Evolutionary conservation across 768 basidiomycete species (phyloP), one percentile per base, ranked within the genome.

Genomic region (Lactifluus rugatus): DNA sequence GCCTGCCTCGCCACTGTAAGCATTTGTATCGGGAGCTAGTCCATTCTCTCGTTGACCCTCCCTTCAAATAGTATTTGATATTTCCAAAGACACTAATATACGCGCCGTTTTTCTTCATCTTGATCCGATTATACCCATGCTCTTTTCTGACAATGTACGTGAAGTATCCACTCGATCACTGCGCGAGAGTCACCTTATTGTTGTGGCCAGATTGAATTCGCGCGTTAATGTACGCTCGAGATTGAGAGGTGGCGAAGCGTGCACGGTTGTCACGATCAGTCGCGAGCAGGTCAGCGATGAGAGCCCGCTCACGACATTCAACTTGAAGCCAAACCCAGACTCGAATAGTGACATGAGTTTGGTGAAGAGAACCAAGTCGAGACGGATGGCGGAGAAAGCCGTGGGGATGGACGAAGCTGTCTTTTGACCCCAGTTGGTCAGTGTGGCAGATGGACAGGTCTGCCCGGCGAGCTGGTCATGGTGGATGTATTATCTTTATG

Each of bases 111-210:
- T 57, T 57, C 44, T 57, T 57, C 19, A 37, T 57, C 26, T 50
- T 57, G 25, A 42, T 57, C 16, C 49, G 56, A 17, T 37, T 57
- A 19, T 57, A 57, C 8, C 39, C 44, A 23, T 57, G 56, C n/a
- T 57, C 56, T 9, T 57, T 57, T 34, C 46, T 57, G 19, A 46
- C 56, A 11, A 57, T 57, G 56, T 57, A 46, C 36, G 56, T 37
- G 10, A 5, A 46, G 9, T 26, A 42, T 26, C 39, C 7, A 34
- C 39, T 14, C 21, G 6, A 25, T 26, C 8, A 1, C 32, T 21
- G 7, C 34, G 11, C n/a, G 2, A 14, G 13, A 4, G 14, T n/a
- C 19, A n/a, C 28, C 32, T 36, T 19, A 52, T 46, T n/a, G 5
- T 47, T 3, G 1, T 14, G 25, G 17, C 31, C 26, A 57, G 56